phyloP scores from a whole-genome alignment of 2,329 filamentous ascomycete species.

The Thelonectria discophora region DNA sequence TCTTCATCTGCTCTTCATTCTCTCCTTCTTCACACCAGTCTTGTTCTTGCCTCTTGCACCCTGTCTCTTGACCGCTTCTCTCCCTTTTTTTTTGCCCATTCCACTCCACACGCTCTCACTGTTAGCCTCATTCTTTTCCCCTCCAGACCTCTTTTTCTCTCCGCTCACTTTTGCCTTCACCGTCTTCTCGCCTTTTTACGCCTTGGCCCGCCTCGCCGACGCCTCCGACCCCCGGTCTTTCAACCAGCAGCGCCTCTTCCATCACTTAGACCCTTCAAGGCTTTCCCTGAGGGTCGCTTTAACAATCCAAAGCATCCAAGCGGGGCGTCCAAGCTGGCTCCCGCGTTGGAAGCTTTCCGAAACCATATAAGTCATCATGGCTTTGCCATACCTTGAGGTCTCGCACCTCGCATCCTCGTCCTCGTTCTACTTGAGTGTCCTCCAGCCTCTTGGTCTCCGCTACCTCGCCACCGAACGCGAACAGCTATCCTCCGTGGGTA shows the following conservation, averaged over 20 bases:
- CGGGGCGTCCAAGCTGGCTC: constrained; percentile 36
- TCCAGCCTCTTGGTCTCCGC: constrained; percentile 80
- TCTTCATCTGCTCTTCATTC: constrained; percentile 18
- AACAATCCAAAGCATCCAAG: constrained; percentile 34
- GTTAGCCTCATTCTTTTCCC: constrained; percentile 8
- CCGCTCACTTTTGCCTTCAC: constrained; percentile 26
- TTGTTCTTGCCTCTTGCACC: constrained; percentile 22
- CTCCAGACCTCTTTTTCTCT: constrained; percentile 17
- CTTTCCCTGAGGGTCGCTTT: constrained; percentile 25
- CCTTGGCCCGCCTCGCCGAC: constrained; percentile 34
- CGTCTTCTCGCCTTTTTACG: constrained; percentile 26
- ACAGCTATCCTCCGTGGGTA: constrained; percentile 47
- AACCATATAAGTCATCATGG: constrained; percentile 42
- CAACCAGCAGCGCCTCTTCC: constrained; percentile 30
- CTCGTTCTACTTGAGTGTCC: constrained; percentile 83
- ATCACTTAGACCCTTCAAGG: constrained; percentile 21
- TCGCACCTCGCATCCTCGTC: constrained; percentile 80
- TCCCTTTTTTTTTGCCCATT: constrained; percentile 1
- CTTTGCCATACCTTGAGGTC: constrained; percentile 68
- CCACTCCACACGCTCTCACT: constrained; percentile 7
- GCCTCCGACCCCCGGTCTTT: constrained; percentile 29
- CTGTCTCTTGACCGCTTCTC: constrained; percentile 22
- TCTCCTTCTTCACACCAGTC: constrained; percentile 13
- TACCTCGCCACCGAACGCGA: constrained; percentile 54
- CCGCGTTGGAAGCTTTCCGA: constrained; percentile 31